Conservation (phyloP, 768 basidiomycete genomes). For the Lyophyllum atratum region DNA sequence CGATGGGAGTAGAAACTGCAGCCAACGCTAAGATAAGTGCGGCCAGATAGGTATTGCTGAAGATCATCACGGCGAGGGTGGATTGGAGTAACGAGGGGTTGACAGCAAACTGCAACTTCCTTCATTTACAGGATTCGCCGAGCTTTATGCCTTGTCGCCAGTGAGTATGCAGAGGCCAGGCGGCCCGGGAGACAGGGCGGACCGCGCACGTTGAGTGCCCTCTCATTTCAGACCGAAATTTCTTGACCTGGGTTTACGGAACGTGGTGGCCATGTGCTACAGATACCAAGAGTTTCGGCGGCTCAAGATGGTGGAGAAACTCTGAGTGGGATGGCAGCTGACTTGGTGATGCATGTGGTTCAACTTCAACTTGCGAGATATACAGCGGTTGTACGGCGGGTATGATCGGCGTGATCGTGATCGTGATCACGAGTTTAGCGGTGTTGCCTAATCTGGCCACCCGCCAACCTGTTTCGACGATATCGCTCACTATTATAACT, state of each 20-base stretch:
- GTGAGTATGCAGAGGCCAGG: background rate
- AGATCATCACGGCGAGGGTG: slow-evolving; percentile 4
- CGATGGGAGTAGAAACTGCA: background rate
- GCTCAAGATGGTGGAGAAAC: background rate
- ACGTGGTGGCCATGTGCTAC: background rate
- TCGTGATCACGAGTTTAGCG: background rate
- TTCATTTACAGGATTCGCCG: background rate
- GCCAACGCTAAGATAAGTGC: slow-evolving; percentile 2
- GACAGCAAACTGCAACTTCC: background rate
- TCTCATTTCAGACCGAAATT: background rate
- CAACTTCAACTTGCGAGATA: background rate
- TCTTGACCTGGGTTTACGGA: background rate
- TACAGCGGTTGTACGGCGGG: too few species aligned
- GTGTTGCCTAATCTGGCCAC: background rate
- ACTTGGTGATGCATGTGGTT: background rate
- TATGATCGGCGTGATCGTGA: too few species aligned
- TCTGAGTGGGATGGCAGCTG: background rate
- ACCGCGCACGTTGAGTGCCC: background rate
- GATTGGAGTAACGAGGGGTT: background rate
- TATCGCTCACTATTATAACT: too few species aligned
- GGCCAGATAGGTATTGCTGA: slow-evolving; percentile 9
- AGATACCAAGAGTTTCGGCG: background rate
- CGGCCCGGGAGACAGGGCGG: background rate
- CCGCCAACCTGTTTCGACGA: too few species aligned
- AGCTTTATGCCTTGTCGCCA: background rate